Evolutionary conservation across 2,329 filamentous ascomycete genomes (phyloP).

Genomic region (Beauveria sp.): DNA sequence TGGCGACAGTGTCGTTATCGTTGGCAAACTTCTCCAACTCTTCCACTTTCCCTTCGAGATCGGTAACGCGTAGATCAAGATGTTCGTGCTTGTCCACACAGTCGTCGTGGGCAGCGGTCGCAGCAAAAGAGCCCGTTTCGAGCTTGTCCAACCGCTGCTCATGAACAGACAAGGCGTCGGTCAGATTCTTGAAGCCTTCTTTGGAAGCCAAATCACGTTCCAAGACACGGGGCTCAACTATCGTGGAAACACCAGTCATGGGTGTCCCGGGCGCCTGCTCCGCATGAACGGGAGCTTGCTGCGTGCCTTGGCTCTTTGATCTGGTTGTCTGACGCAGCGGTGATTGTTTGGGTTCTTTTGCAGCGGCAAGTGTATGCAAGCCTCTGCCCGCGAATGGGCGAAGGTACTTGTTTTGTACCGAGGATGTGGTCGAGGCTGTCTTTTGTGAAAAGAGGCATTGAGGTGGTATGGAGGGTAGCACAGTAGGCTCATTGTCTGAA

Average conservation of each 20-base stretch:
- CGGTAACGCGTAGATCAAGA: conserved; percentile 58
- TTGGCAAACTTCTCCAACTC: conserved; percentile 49
- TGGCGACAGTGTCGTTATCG: conserved; percentile 36
- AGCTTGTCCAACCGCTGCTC: conserved; percentile 59
- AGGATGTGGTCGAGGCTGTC: conserved; percentile 44
- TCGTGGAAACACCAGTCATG: conserved; percentile 19
- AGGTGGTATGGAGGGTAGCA: conserved; percentile 36
- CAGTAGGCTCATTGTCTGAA: conserved; percentile 28
- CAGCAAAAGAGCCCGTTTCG: conserved; percentile 63
- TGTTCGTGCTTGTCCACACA: conserved; percentile 61
- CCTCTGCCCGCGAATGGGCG: conserved; percentile 50
- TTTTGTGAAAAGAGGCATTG: conserved; percentile 46
- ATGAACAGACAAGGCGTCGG: conserved; percentile 50
- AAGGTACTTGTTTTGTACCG: conserved; percentile 42
- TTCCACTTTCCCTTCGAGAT: conserved; percentile 57
- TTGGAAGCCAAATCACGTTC: conserved; percentile 20
- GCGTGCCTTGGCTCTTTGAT: background rate
- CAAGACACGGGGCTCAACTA: conserved; percentile 20
- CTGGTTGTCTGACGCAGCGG: background rate
- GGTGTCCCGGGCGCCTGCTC: conserved; percentile 14
- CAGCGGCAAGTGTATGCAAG: conserved; percentile 40
- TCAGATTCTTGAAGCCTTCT: conserved; percentile 37
- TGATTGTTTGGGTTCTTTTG: conserved; percentile 21
- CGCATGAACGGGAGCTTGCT: conserved; percentile 6
- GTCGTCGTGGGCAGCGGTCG: conserved; percentile 54